phyloP scores from a whole-genome alignment of 2,329 filamentous ascomycete species.

The Blumeria graminis region DNA sequence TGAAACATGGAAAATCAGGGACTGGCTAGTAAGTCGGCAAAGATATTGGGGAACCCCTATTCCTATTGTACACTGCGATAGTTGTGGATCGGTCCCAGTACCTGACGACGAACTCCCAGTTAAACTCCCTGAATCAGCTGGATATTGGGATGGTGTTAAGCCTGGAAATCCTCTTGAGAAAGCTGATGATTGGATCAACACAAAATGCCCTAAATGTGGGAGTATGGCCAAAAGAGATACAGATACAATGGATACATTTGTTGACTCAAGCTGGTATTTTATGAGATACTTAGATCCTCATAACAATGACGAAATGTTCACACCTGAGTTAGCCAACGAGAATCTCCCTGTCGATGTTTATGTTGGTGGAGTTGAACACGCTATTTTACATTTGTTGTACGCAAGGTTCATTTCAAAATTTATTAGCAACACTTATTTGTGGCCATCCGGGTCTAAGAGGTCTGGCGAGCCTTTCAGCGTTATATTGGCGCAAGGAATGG shows the following conservation, averaged over 20 bases:
- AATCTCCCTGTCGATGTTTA: constrained; percentile 67
- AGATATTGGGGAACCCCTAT: constrained; percentile 83
- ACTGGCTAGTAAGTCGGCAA: constrained; percentile 84
- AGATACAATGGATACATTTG: constrained; percentile 91
- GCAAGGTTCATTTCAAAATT: constrained; percentile 82
- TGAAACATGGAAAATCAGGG: constrained; percentile 57
- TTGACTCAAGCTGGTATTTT: constrained; percentile 89
- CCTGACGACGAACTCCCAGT: constrained; percentile 57
- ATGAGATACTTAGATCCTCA: constrained; percentile 53
- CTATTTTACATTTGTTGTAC: constrained; percentile 73
- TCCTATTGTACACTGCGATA: constrained; percentile 58
- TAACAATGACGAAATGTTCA: constrained; percentile 37
- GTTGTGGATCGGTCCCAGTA: constrained; percentile 59
- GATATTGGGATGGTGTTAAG: constrained; percentile 42
- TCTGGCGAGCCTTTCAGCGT: constrained; percentile 53
- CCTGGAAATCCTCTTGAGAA: constrained; percentile 56
- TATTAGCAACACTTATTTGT: constrained; percentile 31
- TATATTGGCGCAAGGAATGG: constrained; percentile 82
- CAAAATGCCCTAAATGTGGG: constrained; percentile 48
- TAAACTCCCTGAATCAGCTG: constrained; percentile 41
- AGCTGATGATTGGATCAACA: constrained; percentile 49
- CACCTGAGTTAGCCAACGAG: constrained; percentile 27
- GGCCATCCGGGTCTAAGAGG: constrained; percentile 19
- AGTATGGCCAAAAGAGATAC: constrained; percentile 56
- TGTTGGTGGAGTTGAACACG: constrained; percentile 72